Percentiles rank a stretch among this genome's conserved stretches.
phyloP scores from a whole-genome alignment of 345 rosid genomes.

The Alliaria petiolata region DNA sequence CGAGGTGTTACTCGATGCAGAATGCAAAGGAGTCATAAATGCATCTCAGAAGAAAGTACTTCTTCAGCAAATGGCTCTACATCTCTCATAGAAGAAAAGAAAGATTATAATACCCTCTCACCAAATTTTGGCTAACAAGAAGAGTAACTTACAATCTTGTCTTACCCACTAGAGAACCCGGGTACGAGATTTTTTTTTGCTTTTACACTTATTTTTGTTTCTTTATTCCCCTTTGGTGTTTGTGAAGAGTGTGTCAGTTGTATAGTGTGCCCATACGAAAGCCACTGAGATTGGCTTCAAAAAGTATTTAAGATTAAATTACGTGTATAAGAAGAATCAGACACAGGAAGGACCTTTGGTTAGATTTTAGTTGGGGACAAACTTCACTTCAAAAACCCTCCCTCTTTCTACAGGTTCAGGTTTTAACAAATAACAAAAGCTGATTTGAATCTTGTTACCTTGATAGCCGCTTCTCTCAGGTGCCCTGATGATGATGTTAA shows the following conservation, averaged over 20 bases:
- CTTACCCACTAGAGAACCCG: constrained; percentile 25
- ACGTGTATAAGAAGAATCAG: background rate
- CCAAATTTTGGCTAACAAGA: constrained; percentile 35
- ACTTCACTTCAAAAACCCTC: too few species aligned
- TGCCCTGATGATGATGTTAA: too few species aligned
- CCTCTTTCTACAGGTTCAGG: too few species aligned
- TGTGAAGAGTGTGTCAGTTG: constrained; percentile 26
- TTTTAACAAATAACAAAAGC: too few species aligned
- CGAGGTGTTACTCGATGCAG: constrained; percentile 60
- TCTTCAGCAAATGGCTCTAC: constrained; percentile 59
- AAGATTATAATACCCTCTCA: background rate
- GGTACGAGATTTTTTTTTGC: constrained; percentile 12
- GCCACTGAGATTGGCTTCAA: constrained; percentile 17
- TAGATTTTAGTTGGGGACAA: too few species aligned
- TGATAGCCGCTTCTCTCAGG: too few species aligned
- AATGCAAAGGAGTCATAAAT: constrained; percentile 62
- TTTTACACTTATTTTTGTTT: constrained; percentile 2
- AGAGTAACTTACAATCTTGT: constrained; percentile 11
- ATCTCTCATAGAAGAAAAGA: constrained; percentile 38
- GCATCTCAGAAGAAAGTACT: constrained; percentile 57
- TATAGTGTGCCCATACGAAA: constrained; percentile 19
- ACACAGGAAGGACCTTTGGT: too few species aligned
- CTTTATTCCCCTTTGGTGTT: background rate
- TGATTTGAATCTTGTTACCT: too few species aligned
- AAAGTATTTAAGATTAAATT: background rate